phyloP scores from a whole-genome alignment of 108 stramenopile species.

The Stephanodiscus triporus region DNA sequence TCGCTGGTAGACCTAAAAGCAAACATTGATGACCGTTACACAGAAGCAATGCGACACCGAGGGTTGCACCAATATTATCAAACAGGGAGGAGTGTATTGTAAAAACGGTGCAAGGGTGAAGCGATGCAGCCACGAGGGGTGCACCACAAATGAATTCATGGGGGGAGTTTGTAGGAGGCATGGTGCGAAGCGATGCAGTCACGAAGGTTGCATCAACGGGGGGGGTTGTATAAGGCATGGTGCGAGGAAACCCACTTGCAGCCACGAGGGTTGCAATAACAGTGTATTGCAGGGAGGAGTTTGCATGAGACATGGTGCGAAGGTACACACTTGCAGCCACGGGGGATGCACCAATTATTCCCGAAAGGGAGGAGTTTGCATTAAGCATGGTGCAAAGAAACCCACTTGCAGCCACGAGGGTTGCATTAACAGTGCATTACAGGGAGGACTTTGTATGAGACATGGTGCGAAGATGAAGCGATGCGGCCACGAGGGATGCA shows the following conservation, averaged over 20 bases:
- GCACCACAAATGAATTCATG: too few species aligned
- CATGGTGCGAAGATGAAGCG: conserved; percentile 9
- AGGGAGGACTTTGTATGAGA: conserved; percentile 2
- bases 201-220: too few species aligned
- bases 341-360: neutral
- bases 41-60: too few species aligned
- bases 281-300: neutral
- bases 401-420: conserved; percentile 1
- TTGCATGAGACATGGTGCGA: neutral
- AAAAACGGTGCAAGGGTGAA: too few species aligned
- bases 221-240: too few species aligned
- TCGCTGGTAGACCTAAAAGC: too few species aligned
- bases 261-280: neutral
- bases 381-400: conserved; percentile 1
- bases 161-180: too few species aligned
- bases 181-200: too few species aligned
- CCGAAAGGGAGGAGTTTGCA: conserved; percentile 1
- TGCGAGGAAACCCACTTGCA: neutral
- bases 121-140: too few species aligned
- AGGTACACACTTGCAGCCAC: neutral
- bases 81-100: too few species aligned
- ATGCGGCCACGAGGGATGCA: neutral
- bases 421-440: neutral
- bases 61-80: too few species aligned
- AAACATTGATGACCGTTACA: too few species aligned